Evolutionary conservation across 2,329 filamentous ascomycete genomes (phyloP).

Genomic region (Pseudogymnoascus destructans): DNA sequence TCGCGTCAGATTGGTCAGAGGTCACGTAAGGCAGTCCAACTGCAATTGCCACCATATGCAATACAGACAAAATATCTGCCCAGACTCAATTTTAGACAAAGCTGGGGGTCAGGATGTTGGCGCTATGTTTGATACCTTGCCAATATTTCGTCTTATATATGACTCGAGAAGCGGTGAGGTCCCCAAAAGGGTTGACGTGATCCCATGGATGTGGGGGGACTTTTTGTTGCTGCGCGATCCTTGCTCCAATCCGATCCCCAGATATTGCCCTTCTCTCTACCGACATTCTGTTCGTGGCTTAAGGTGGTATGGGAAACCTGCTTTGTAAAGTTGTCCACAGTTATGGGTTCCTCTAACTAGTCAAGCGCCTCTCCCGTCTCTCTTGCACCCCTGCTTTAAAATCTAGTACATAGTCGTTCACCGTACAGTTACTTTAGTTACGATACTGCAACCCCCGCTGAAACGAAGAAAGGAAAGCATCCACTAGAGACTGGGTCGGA

Average conservation of each 20-base stretch:
- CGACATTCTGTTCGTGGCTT: background rate
- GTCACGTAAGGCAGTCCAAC: slow-evolving; percentile 1
- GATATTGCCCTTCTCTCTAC: background rate
- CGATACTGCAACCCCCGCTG: background rate
- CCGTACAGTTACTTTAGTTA: background rate
- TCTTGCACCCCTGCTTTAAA: background rate
- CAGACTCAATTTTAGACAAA: background rate
- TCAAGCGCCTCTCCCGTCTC: background rate
- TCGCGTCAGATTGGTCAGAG: slow-evolving; percentile 1
- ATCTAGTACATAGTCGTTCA: background rate
- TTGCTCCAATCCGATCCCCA: slow-evolving; percentile 7
- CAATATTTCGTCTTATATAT: slow-evolving; percentile 6
- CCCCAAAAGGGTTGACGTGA: background rate
- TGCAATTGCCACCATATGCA: slow-evolving; percentile 7
- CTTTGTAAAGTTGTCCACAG: background rate
- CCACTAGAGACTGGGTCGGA: slow-evolving; percentile 6
- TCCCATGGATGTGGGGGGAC: background rate
- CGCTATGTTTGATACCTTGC: background rate
- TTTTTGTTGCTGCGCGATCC: slow-evolving; percentile 2
- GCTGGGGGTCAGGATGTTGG: background rate
- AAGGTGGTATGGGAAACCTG: slow-evolving; percentile 3
- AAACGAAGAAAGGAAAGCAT: slow-evolving; percentile 7
- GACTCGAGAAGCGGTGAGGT: slow-evolving; percentile 5
- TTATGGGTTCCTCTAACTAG: background rate
- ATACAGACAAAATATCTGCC: background rate